Evolutionary conservation across 2,329 filamentous ascomycete species (phyloP).

Genomic region (Epichloe sp.): DNA sequence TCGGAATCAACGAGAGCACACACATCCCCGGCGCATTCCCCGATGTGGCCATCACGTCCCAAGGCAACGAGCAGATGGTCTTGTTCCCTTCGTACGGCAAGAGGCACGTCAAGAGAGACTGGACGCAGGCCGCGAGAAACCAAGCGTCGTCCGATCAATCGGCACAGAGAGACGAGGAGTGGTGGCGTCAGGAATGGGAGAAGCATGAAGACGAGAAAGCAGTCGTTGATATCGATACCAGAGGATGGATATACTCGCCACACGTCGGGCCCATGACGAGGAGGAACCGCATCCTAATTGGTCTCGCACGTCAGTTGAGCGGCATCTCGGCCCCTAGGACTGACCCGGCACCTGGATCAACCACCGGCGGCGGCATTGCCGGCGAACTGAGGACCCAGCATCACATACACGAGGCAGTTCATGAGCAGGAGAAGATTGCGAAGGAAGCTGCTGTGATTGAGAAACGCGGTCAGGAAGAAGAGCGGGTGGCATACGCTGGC

Average conservation of each 20-base stretch:
- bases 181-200: conserved; percentile 69
- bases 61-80: conserved; percentile 82
- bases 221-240: conserved; percentile 83
- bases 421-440: conserved; percentile 53
- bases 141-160: conserved; percentile 18
- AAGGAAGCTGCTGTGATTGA: conserved; percentile 68
- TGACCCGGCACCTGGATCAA: conserved; percentile 14
- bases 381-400: conserved; percentile 12
- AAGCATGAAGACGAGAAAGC: conserved; percentile 69
- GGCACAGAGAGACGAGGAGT: conserved; percentile 50
- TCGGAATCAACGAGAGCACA: conserved; percentile 18
- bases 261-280: conserved; percentile 73
- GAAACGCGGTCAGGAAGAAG: conserved; percentile 55
- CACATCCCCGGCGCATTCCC: conserved; percentile 67
- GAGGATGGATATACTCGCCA: conserved; percentile 89
- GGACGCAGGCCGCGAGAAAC: conserved; percentile 17
- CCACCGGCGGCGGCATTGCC: background rate
- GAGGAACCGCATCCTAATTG: conserved; percentile 76
- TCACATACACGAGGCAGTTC: conserved; percentile 30
- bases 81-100: conserved; percentile 90
- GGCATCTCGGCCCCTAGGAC: conserved; percentile 61
- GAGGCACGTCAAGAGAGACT: conserved; percentile 44
- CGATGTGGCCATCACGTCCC: conserved; percentile 65
- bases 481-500: conserved; percentile 55
- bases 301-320: conserved; percentile 74